phyloP scores from a whole-genome alignment of 1,284 basidiomycete genomes.

The Spongiforma sp. region DNA sequence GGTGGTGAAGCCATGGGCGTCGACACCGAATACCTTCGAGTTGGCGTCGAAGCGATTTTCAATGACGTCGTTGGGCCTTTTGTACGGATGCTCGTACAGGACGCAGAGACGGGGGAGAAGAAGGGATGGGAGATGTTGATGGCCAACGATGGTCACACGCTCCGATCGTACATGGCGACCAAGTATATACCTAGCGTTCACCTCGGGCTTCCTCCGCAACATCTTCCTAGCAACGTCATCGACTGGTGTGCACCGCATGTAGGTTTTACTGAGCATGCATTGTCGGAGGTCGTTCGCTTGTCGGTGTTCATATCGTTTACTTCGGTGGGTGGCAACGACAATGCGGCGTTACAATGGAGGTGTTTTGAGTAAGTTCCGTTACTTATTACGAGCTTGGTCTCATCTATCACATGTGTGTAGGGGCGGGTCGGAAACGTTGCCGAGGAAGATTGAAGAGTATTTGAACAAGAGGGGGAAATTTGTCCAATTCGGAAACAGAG shows the following conservation, averaged over 20 bases:
- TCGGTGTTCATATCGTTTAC: not conserved
- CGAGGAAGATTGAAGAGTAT: constrained; percentile 14
- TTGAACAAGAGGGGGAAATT: constrained; percentile 2
- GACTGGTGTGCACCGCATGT: constrained; percentile 28
- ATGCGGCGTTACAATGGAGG: constrained; percentile 15
- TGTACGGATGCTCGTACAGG: constrained; percentile 8
- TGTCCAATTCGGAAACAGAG: constrained; percentile 9
- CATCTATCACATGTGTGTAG: not conserved
- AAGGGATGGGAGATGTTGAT: constrained; percentile 21
- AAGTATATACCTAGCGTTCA: constrained; percentile 23
- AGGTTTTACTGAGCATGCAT: not conserved
- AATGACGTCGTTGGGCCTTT: constrained; percentile 18
- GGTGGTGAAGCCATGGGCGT: constrained; percentile 15
- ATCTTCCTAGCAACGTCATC: constrained; percentile 23
- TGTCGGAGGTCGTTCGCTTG: constrained; percentile 5
- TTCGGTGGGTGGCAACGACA: not conserved
- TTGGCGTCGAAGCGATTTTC: constrained; percentile 15
- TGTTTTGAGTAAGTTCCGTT: constrained; percentile 20
- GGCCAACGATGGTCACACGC: constrained; percentile 14
- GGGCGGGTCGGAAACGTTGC: constrained; percentile 16
- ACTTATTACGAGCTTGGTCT: not conserved
- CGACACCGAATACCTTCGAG: constrained; percentile 14
- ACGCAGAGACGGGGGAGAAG: constrained; percentile 6
- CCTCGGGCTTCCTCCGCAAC: constrained; percentile 18
- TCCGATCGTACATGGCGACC: constrained; percentile 22